Evolutionary conservation across 257 asterid species (phyloP).

Genomic region (Orobanche coerulescens): DNA sequence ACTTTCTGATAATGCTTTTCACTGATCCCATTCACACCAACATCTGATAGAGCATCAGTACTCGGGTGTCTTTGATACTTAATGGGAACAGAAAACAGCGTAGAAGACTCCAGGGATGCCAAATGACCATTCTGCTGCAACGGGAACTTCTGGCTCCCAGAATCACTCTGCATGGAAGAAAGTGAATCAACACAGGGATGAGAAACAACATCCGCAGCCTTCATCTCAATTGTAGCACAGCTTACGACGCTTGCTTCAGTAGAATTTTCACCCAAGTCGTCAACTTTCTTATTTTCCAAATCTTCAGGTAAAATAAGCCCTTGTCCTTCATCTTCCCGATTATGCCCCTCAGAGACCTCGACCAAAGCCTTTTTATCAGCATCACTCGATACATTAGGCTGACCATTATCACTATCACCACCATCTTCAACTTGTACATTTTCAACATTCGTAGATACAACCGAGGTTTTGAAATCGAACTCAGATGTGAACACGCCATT

Average conservation of each 20-base stretch:
- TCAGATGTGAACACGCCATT: conserved; percentile 24
- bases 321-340: conserved; percentile 22
- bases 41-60: conserved; percentile 25
- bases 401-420: conserved; percentile 17
- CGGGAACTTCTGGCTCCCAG: conserved; percentile 3
- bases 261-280: conserved; percentile 23
- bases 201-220: conserved; percentile 20
- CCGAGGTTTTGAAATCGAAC: conserved; percentile 18
- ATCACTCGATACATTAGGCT: conserved; percentile 23
- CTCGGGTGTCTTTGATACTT: conserved; percentile 36
- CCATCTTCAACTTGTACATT: conserved; percentile 26
- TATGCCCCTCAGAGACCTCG: conserved; percentile 29
- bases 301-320: conserved; percentile 25
- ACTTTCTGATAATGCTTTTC: conserved; percentile 27
- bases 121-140: conserved; percentile 28
- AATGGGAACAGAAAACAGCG: conserved; percentile 37
- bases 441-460: conserved; percentile 23
- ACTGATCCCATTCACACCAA: conserved; percentile 24
- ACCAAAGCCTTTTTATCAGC: conserved; percentile 23
- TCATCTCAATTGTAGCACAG: conserved; percentile 21
- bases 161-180: background rate
- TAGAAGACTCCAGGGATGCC: conserved; percentile 30
- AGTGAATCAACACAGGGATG: conserved; percentile 21
- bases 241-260: conserved; percentile 24
- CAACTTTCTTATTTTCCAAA: conserved; percentile 22